Conservation (phyloP, 768 basidiomycete species). For the Nidularia pulvinata region DNA sequence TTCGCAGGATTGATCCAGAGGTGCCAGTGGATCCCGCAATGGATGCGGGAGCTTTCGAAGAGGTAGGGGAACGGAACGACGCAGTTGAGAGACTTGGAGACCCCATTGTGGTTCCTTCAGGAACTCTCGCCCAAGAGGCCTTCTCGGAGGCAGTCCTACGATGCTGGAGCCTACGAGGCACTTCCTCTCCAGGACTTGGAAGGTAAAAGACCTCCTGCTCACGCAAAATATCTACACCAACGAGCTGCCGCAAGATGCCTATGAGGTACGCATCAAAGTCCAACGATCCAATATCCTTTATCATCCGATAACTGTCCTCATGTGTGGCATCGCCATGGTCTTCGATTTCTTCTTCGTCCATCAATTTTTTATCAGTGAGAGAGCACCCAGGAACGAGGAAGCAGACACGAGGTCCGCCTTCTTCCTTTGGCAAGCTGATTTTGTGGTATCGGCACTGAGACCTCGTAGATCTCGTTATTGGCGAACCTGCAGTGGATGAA, state of each 20-base stretch:
- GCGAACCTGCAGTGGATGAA: slow-evolving; percentile 31
- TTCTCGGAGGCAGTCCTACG: slow-evolving; percentile 14
- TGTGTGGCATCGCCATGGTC: slow-evolving; percentile 59
- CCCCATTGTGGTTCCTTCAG: slow-evolving; percentile 13
- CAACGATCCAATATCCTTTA: slow-evolving; percentile 47
- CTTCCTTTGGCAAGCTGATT: slow-evolving; percentile 60
- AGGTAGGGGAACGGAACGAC: slow-evolving; percentile 16
- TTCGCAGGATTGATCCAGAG: slow-evolving; percentile 17
- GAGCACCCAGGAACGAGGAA: slow-evolving; percentile 76
- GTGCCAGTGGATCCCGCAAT: slow-evolving; percentile 25
- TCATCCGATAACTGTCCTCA: slow-evolving; percentile 46
- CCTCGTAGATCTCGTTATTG: slow-evolving; percentile 43
- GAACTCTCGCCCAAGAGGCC: slow-evolving; percentile 8
- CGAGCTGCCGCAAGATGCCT: slow-evolving; percentile 56
- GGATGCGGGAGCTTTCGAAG: slow-evolving; percentile 20
- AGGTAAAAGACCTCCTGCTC: slow-evolving; percentile 69
- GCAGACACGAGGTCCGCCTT: slow-evolving; percentile 48
- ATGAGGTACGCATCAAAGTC: slow-evolving; percentile 54
- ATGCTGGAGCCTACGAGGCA: slow-evolving; percentile 15
- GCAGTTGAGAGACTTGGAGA: slow-evolving; percentile 21
- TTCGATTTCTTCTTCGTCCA: slow-evolving; percentile 57
- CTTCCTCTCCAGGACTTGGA: slow-evolving; percentile 46
- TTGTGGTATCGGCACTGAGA: slow-evolving; percentile 73
- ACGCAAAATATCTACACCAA: slow-evolving; percentile 62
- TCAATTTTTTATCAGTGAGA: slow-evolving; percentile 53